phyloP scores from a whole-genome alignment of 2,329 filamentous ascomycete species.

The Xylariales sp. region DNA sequence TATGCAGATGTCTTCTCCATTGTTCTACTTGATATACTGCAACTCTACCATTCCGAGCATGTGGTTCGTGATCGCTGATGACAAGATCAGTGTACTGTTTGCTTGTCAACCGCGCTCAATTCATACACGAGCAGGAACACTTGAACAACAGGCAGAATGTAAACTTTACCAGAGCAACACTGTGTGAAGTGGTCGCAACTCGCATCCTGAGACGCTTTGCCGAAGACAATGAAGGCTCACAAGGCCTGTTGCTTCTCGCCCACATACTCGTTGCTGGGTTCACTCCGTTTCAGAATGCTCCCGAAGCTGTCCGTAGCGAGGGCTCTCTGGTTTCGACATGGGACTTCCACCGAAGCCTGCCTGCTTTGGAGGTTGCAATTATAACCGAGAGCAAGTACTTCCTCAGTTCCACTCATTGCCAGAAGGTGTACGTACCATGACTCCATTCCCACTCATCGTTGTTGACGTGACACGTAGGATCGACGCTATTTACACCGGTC shows the following conservation, averaged over 20 bases:
- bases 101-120: conserved; percentile 76
- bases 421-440: conserved; percentile 55
- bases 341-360: conserved; percentile 56
- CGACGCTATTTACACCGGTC: conserved; percentile 74
- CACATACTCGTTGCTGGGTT: conserved; percentile 81
- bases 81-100: conserved; percentile 65
- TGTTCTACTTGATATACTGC: conserved; percentile 9
- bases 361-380: conserved; percentile 78
- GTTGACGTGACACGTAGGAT: conserved; percentile 38
- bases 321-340: conserved; percentile 45
- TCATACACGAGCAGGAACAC: conserved; percentile 71
- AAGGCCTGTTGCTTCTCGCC: conserved; percentile 67
- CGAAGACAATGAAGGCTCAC: conserved; percentile 67
- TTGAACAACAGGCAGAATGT: conserved; percentile 77
- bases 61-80: no score
- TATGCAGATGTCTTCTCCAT: conserved; percentile 28
- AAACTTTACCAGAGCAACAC: conserved; percentile 68
- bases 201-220: conserved; percentile 74
- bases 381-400: conserved; percentile 77
- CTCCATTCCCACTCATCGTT: not conserved
- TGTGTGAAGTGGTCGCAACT: conserved; percentile 77
- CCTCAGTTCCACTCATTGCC: conserved; percentile 70
- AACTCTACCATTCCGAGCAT: not conserved
- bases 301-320: conserved; percentile 58
- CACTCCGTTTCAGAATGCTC: conserved; percentile 80